These are phyloP conservation scores for Carex scoparia DNA, from an alignment of 176 grass and related monocot species.

Conservation along the genomic window DNA sequence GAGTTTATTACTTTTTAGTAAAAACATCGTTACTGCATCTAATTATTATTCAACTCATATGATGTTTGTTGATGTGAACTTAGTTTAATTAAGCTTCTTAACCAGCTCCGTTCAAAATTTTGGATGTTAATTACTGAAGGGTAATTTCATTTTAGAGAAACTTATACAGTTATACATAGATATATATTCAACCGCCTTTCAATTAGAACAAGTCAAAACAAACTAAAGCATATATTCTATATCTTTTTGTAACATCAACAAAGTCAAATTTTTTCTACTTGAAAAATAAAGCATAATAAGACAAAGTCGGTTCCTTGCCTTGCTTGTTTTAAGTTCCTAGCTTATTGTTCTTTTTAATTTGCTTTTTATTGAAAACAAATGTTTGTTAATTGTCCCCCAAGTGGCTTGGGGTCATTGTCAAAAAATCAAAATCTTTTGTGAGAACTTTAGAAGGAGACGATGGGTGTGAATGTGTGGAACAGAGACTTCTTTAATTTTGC, in stretches of 20 bases:
- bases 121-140: neutral
- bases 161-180: neutral
- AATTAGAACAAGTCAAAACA: neutral
- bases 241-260: neutral
- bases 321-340: neutral
- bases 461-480: constrained; percentile 2
- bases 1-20: neutral
- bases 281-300: neutral
- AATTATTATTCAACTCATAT: neutral
- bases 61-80: neutral
- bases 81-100: neutral
- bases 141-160: neutral
- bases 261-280: neutral
- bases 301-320: neutral
- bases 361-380: neutral
- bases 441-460: constrained; percentile 7
- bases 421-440: neutral
- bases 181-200: neutral
- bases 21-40: neutral
- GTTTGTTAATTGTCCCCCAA: neutral
- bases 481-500: neutral
- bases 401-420: neutral
- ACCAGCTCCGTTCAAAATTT: neutral
- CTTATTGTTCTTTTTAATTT: too few relatives aligned
- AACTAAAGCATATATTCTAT: neutral